Conservation (phyloP, 2,329 filamentous ascomycete genomes). For the Fusarium anthophilum region DNA sequence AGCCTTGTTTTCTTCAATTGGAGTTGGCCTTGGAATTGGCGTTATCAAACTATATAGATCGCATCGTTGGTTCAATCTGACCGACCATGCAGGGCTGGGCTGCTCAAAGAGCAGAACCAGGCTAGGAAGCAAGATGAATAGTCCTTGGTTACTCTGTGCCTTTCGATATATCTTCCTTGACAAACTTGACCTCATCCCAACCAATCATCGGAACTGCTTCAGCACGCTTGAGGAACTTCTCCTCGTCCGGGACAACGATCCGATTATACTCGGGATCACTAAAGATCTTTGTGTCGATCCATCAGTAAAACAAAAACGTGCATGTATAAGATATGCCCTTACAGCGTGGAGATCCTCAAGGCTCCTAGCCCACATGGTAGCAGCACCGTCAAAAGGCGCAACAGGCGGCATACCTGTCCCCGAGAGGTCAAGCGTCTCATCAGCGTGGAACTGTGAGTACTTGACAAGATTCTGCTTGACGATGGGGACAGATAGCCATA, state of each 20-base stretch:
- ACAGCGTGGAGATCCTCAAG: not conserved
- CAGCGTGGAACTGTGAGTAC: not conserved
- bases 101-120: no score
- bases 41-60: no score
- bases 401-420: not conserved
- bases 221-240: not conserved
- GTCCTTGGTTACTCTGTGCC: not conserved
- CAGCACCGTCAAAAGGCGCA: not conserved
- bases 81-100: no score
- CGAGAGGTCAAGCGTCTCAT: not conserved
- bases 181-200: not conserved
- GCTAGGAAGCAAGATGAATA: no score
- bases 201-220: not conserved
- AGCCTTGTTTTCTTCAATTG: no score
- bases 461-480: not conserved
- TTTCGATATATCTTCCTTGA: fast-evolving
- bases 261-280: not conserved
- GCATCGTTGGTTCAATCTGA: no score
- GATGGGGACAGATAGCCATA: not conserved
- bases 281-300: fast-evolving
- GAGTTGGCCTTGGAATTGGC: no score
- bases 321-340: fast-evolving
- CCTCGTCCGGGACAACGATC: not conserved
- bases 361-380: not conserved
- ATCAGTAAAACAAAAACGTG: fast-evolving